Conservation (phyloP, 108 stramenopile species). For the Fistulifera pelliculosa region DNA sequence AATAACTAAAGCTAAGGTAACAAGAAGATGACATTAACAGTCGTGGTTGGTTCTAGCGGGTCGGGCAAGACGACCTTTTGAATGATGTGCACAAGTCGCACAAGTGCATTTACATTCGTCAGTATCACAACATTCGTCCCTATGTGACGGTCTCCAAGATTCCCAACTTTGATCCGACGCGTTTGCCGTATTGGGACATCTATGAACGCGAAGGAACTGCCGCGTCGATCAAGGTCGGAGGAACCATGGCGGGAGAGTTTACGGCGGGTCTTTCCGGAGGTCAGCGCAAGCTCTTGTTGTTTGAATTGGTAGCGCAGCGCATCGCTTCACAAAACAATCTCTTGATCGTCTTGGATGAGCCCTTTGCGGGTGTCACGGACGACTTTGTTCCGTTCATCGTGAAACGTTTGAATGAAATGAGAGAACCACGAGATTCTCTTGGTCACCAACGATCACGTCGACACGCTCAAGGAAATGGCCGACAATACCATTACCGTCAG, state of each 20-base stretch:
- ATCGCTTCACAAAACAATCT: constrained; percentile 29
- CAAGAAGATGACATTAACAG: constrained; percentile 13
- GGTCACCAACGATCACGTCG: constrained; percentile 70
- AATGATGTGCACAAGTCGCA: constrained; percentile 56
- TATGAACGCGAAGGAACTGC: constrained; percentile 48
- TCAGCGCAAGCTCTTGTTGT: constrained; percentile 54
- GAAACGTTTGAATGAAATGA: constrained; percentile 37
- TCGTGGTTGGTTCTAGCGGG: constrained; percentile 13
- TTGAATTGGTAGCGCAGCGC: constrained; percentile 60
- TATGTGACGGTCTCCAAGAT: constrained; percentile 47
- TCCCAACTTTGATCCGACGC: constrained; percentile 56
- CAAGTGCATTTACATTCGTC: constrained; percentile 68
- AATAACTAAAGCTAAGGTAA: too few relatives aligned
- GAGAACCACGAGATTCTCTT: constrained; percentile 54
- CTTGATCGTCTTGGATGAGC: constrained; percentile 53
- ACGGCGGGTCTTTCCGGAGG: constrained; percentile 58
- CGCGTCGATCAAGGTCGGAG: constrained; percentile 38
- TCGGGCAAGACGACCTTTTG: constrained; percentile 62
- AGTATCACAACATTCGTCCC: constrained; percentile 65
- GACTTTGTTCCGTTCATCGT: constrained; percentile 64
- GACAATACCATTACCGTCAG: constrained; percentile 57
- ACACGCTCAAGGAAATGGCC: constrained; percentile 43
- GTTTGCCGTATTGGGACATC: constrained; percentile 61
- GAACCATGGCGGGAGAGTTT: constrained; percentile 65
- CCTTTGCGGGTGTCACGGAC: constrained; percentile 66